Conservation (phyloP, 192 early-diverging fungal species). For the Backusella macrospora region DNA sequence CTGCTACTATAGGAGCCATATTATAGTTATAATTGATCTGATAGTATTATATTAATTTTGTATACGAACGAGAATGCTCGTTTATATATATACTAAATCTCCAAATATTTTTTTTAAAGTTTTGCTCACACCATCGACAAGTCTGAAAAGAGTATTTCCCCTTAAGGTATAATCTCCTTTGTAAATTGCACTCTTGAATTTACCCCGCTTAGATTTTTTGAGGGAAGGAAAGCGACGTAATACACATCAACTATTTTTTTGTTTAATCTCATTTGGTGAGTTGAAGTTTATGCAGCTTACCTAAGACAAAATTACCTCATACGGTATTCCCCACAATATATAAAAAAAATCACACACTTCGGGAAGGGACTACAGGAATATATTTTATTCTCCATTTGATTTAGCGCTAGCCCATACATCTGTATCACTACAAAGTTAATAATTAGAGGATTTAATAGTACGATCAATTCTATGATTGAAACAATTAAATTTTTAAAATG, state of each 20-base stretch:
- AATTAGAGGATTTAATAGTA: background rate
- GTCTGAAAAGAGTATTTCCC: conserved; percentile 4
- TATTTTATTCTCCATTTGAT: conserved; percentile 14
- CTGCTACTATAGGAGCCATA: conserved; percentile 25
- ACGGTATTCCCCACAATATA: conserved; percentile 12
- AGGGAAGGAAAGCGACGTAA: background rate
- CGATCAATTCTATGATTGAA: background rate
- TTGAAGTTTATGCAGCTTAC: conserved; percentile 9
- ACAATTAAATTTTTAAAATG: background rate
- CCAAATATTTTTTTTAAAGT: conserved; percentile 5
- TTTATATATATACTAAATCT: conserved; percentile 16
- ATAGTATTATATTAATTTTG: background rate
- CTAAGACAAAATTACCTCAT: conserved; percentile 12
- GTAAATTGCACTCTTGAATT: background rate
- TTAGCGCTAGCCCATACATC: background rate
- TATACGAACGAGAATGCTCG: background rate
- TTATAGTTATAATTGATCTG: conserved; percentile 4
- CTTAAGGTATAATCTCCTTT: conserved; percentile 13
- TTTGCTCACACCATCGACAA: conserved; percentile 8
- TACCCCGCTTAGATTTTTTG: background rate
- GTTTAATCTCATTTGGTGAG: conserved; percentile 7
- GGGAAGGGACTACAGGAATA: conserved; percentile 7
- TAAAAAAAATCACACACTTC: conserved; percentile 1
- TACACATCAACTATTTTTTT: background rate
- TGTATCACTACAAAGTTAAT: background rate